Evolutionary conservation across 1,139 yeast genomes (phyloP).

Genomic region (Suhomyces ambrosiae): DNA sequence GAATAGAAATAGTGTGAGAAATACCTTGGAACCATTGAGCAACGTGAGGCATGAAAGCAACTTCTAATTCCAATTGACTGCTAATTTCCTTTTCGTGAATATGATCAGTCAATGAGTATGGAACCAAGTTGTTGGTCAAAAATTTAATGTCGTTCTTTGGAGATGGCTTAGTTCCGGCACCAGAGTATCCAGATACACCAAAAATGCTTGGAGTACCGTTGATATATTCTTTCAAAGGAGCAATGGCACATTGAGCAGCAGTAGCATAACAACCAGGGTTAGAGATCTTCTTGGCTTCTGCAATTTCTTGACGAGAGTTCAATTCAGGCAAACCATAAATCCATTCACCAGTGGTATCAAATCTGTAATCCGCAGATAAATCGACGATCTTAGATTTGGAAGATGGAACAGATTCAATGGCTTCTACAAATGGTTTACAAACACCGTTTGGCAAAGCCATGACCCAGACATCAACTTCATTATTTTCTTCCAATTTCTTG

Average conservation of each 20-base stretch:
- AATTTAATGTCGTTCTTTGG: constrained; percentile 85
- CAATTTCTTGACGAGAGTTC: constrained; percentile 64
- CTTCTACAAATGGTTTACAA: constrained; percentile 94
- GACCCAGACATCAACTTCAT: constrained; percentile 93
- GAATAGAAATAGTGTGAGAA: constrained; percentile 87
- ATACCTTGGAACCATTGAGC: constrained; percentile 99
- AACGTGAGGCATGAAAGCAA: constrained; percentile 94
- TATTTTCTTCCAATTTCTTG: constrained; percentile 68
- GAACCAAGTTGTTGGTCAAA: constrained; percentile 81
- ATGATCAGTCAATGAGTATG: constrained; percentile 95
- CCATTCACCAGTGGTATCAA: constrained; percentile 88
- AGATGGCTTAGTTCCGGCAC: constrained; percentile 98
- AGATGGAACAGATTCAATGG: constrained; percentile 69
- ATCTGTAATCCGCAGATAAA: constrained; percentile 93
- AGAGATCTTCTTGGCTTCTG: constrained; percentile 79
- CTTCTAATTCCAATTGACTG: constrained; percentile 69
- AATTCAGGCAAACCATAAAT: constrained; percentile 89
- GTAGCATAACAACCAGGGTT: constrained; percentile 99
- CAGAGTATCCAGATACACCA: constrained; percentile 98
- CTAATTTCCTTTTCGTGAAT: constrained; percentile 94
- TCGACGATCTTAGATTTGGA: constrained; percentile 80
- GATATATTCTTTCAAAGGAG: constrained; percentile 70
- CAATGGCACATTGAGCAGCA: constrained; percentile 91
- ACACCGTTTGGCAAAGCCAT: constrained; percentile 99
- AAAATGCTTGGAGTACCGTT: constrained; percentile 79